phyloP scores from a whole-genome alignment of 805 yeast genomes.

The Candida andamanensis region DNA sequence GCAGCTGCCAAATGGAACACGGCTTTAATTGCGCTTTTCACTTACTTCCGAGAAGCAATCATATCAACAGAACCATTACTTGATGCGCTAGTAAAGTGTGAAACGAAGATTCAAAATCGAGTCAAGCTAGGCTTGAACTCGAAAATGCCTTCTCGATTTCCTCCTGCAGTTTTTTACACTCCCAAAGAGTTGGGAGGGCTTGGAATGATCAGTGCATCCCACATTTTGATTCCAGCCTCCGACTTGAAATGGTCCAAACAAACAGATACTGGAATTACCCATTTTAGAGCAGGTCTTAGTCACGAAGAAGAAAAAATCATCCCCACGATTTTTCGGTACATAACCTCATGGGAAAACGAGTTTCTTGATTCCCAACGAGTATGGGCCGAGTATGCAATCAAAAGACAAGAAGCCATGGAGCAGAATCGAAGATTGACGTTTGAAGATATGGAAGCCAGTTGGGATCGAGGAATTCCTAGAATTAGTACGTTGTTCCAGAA shows the following conservation, averaged over 20 bases:
- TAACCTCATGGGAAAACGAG: slow-evolving; percentile 96
- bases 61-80: slow-evolving; percentile 73
- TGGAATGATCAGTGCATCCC: slow-evolving; percentile 97
- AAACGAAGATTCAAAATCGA: slow-evolving; percentile 87
- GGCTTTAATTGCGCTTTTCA: slow-evolving; percentile 75
- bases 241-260: slow-evolving; percentile 89
- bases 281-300: slow-evolving; percentile 90
- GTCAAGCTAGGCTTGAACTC: slow-evolving; percentile 94
- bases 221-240: slow-evolving; percentile 88
- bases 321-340: slow-evolving; percentile 90
- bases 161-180: slow-evolving; percentile 97
- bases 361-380: slow-evolving; percentile 90
- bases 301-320: slow-evolving; percentile 74
- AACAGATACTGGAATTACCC: slow-evolving; percentile 91
- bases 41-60: slow-evolving; percentile 91
- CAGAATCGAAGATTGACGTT: slow-evolving; percentile 82
- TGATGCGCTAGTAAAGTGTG: slow-evolving; percentile 82
- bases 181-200: slow-evolving; percentile 97
- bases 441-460: slow-evolving; percentile 89
- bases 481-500: slow-evolving; percentile 92
- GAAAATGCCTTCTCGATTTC: slow-evolving; percentile 97
- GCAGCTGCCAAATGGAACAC: slow-evolving; percentile 96
- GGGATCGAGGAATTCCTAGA: slow-evolving; percentile 98
- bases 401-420: slow-evolving; percentile 79
- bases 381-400: slow-evolving; percentile 95